Conservation (phyloP, 108 stramenopile species). For the Nitzschia inconspicua region DNA sequence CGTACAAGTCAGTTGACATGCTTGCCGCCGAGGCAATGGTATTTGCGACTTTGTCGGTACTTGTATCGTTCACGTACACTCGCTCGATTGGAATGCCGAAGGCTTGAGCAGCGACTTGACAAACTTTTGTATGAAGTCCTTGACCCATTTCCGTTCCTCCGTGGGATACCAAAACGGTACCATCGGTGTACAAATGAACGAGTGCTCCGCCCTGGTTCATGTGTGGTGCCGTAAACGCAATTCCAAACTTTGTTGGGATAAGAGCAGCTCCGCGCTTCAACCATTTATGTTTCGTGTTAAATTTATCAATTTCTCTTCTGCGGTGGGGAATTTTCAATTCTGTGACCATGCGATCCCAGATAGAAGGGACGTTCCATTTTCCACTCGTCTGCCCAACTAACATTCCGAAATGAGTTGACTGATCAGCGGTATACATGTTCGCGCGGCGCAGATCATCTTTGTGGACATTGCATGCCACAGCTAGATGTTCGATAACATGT, state of each 20-base stretch:
- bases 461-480: conserved; percentile 53
- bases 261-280: conserved; percentile 82
- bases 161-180: conserved; percentile 89
- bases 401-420: conserved; percentile 87
- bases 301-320: conserved; percentile 58
- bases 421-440: conserved; percentile 81
- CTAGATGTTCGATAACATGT: conserved; percentile 91
- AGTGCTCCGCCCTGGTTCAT: conserved; percentile 94
- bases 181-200: conserved; percentile 92
- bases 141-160: conserved; percentile 98
- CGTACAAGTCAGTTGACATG: conserved; percentile 91
- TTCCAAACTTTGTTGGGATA: conserved; percentile 94
- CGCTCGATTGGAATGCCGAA: conserved; percentile 82
- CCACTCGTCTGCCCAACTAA: conserved; percentile 56
- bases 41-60: conserved; percentile 91
- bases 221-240: conserved; percentile 76
- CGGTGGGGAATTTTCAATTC: conserved; percentile 61
- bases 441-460: conserved; percentile 56
- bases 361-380: conserved; percentile 85
- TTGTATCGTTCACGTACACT: conserved; percentile 91
- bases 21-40: conserved; percentile 88
- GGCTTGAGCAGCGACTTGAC: conserved; percentile 90
- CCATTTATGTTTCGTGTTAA: conserved; percentile 84
- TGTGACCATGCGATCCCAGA: conserved; percentile 66
- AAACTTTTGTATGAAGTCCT: conserved; percentile 93